Base-by-base conservation (phyloP, 1,139 yeast genomes). In the Yamadazyma kanchanaburiensis region DNA sequence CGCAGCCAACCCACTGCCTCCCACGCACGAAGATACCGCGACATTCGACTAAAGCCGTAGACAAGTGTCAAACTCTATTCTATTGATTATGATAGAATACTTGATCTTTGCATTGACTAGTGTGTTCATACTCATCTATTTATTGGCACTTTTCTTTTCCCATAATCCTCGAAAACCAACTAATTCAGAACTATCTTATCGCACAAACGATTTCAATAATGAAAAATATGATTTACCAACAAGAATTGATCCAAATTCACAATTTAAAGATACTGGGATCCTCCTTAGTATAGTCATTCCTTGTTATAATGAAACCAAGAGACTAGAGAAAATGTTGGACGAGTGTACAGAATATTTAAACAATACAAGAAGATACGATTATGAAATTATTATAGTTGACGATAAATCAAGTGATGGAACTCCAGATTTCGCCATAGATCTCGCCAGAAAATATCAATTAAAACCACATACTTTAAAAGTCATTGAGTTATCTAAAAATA, bases 391-490 rank as follows among this genome's bases (percentile, higher is more conserved):
- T 22, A 70, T 91, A 15, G 91, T 91, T 11, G 97, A 91, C 57
- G 98, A 91, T 57, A 96, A 96, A 3, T 85, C 95, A 3, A 63
- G 55, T 26, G 98, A 91, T 57, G 80, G 80, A 2, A 91, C 98
- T 0, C 74, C 78, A 7, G 70, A 73, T 21, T 82, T 68, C 49
- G 95, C 96, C 4, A 54, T 91, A 22, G 53, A 67, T 13, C 70
- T 84, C 56, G 94, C 95, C 2, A 42, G 45, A 5, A 52, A 67
- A 21, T 67, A 67, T 40, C 53, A 60, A 3, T 55, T 86, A 31
- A 38, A 54, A 17, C 80, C 88, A 0, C 84, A 79, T 30, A 68
- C 69, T 25, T 49, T 94, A 52, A 67, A 89, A 40, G 89, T 87
- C 24, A 70, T 87, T 17, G 73, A 71, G 42, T 67, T 91, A 38